phyloP scores from a whole-genome alignment of 768 basidiomycete species.

The Boletus rex-veris region DNA sequence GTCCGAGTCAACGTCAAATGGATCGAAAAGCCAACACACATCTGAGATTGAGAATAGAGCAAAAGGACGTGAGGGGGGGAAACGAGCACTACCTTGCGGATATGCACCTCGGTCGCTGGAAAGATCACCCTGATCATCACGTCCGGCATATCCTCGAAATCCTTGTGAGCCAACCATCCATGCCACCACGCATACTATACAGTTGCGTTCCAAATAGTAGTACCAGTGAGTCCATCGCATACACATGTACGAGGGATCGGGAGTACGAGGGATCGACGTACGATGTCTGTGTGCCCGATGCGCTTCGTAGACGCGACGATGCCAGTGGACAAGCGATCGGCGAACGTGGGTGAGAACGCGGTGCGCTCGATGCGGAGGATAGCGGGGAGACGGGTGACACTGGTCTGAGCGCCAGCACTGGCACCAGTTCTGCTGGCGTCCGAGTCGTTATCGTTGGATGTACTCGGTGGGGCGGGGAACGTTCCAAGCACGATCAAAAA shows the following conservation, averaged over 20 bases:
- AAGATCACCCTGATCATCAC: constrained; percentile 81
- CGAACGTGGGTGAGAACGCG: constrained; percentile 48
- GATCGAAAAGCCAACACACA: too few species aligned
- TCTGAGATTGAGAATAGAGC: too few species aligned
- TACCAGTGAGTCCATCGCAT: neutral
- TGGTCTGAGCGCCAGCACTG: neutral
- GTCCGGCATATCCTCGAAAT: constrained; percentile 44
- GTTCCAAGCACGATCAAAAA: constrained; percentile 67
- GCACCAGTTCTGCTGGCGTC: neutral
- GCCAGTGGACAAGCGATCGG: constrained; percentile 35
- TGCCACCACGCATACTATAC: constrained; percentile 77
- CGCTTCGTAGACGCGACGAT: constrained; percentile 42
- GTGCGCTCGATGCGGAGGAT: constrained; percentile 81
- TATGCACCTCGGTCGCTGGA: constrained; percentile 88
- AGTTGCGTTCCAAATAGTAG: neutral
- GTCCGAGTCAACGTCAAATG: too few species aligned
- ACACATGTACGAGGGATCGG: neutral
- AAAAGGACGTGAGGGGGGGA: neutral
- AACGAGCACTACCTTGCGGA: constrained; percentile 51
- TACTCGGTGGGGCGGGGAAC: constrained; percentile 34
- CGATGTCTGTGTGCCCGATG: constrained; percentile 67
- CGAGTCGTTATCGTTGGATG: neutral
- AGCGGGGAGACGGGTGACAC: constrained; percentile 40
- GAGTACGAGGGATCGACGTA: constrained; percentile 28
- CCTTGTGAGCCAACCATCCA: constrained; percentile 55